These are phyloP conservation scores for Ascosphaera apis DNA, from an alignment of 2,329 filamentous ascomycete genomes.

Conservation along the genomic window DNA sequence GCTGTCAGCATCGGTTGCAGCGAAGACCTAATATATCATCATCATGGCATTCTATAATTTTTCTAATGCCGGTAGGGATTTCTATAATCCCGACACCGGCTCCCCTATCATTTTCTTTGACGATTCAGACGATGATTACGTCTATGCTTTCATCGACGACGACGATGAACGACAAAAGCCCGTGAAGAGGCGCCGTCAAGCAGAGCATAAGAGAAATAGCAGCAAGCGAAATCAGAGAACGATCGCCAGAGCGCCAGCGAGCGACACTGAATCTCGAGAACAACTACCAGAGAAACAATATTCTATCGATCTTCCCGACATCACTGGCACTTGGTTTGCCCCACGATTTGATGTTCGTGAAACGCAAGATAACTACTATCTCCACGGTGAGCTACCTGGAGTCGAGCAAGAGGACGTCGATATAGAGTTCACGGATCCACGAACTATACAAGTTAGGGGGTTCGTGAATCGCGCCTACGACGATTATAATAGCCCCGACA, in stretches of 20 bases:
- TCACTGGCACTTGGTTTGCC: slow-evolving; percentile 11
- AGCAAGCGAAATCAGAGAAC: slow-evolving; percentile 1
- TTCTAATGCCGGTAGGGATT: neutral
- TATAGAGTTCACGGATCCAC: slow-evolving; percentile 25
- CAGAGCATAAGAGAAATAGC: neutral
- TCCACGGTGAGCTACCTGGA: slow-evolving; percentile 27
- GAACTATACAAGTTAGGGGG: slow-evolving; percentile 25
- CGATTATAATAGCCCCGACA: slow-evolving; percentile 3
- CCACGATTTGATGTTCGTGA: slow-evolving; percentile 27
- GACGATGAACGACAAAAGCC: slow-evolving; percentile 4
- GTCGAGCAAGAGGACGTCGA: slow-evolving; percentile 22
- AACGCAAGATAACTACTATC: slow-evolving; percentile 19
- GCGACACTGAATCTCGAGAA: neutral
- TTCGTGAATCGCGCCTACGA: slow-evolving; percentile 17
- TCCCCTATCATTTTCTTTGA: neutral
- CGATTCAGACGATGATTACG: neutral
- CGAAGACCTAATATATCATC: neutral
- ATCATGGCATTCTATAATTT: slow-evolving; percentile 1
- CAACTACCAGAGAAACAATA: too few relatives aligned
- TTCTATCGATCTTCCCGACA: slow-evolving; percentile 4
- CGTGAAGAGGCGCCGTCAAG: slow-evolving; percentile 6
- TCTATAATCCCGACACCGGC: neutral
- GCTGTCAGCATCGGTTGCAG: neutral
- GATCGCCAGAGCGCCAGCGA: too few relatives aligned
- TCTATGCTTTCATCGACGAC: slow-evolving; percentile 1